Base-by-base conservation (phyloP, 768 basidiomycete species). In the Panellus pusillus region DNA sequence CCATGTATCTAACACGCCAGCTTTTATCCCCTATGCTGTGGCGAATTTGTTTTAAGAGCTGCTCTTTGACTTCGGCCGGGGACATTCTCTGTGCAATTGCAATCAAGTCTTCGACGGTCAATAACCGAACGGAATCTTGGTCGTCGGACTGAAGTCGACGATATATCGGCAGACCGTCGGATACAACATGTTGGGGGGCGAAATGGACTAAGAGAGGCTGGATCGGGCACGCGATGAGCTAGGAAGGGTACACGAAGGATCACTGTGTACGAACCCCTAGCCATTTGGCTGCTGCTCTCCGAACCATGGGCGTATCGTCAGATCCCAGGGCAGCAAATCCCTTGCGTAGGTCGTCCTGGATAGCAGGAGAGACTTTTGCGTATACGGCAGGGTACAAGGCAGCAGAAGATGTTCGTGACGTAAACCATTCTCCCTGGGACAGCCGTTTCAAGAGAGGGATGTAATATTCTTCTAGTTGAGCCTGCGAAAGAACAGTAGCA, bases 1-100 rank as follows among this genome's bases (percentile, higher is more conserved):
- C 93, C 95, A 98, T 98, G 71, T 98, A 99, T 68, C 97, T 79
- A 48, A 99, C 97, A 61, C 97, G 80, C 97, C 97, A 99, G 68
- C 93, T 96, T 78, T 98, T 97, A 71, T 99, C 97, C 11, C 85
- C 79, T 44, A 97, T 87, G 60, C 89, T 91, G 56, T 87, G 82
- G 65, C 91, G 84, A 63, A 98, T 87, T 69, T 95, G 89, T 60
- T 88, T 87, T 58, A 94, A 74, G 20, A 98, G 73, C 61, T 96
- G 87, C 53, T 91, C 90, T 68, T 94, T 93, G 38, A 94, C 87
- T 72, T 98, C 95, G n/a, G 85, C 74, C 2, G 93, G 88, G 9
- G 84, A 76, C 56, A 99, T 80, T 58, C 87, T 84, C 66, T 89
- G 79, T 28, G 93, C 91, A 67, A 98, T 90, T 53, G 88, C 87